phyloP scores from a whole-genome alignment of 257 asterid genomes.

The Vinca minor region DNA sequence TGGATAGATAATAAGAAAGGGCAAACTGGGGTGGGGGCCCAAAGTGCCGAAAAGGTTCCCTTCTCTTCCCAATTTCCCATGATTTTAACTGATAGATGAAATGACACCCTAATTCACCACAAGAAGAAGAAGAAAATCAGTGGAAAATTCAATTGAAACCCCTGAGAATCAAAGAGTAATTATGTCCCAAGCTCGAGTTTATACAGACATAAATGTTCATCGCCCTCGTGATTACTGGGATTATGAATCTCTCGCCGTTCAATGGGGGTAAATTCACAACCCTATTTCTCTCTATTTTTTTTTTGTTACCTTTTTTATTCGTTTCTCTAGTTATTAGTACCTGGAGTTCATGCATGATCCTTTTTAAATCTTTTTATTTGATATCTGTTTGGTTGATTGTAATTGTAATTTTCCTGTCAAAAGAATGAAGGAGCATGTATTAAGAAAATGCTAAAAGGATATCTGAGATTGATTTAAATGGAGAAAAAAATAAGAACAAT shows the following conservation, averaged over 20 bases:
- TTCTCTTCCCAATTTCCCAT: too few relatives aligned
- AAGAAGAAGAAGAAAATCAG: constrained; percentile 1
- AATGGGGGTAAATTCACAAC: constrained; percentile 52
- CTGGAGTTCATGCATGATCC: background rate
- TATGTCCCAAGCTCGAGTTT: constrained; percentile 73
- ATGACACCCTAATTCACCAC: background rate
- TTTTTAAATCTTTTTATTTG: background rate
- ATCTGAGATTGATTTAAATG: background rate
- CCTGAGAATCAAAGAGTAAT: background rate
- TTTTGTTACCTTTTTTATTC: background rate
- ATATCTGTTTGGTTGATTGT: background rate
- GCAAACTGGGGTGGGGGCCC: too few relatives aligned
- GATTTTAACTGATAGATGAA: background rate
- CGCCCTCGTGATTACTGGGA: constrained; percentile 86
- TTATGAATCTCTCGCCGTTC: constrained; percentile 64
- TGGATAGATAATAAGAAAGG: too few relatives aligned
- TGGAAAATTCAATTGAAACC: background rate
- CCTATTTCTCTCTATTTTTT: background rate
- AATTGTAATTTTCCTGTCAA: background rate
- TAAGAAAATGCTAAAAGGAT: background rate
- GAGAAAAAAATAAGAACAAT: background rate
- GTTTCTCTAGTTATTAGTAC: background rate
- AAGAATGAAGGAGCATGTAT: background rate
- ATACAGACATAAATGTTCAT: constrained; percentile 64
- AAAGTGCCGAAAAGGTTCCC: background rate